Base-by-base conservation (phyloP, 2,329 filamentous ascomycete genomes). In the Pseudogymnoascus sp. region DNA sequence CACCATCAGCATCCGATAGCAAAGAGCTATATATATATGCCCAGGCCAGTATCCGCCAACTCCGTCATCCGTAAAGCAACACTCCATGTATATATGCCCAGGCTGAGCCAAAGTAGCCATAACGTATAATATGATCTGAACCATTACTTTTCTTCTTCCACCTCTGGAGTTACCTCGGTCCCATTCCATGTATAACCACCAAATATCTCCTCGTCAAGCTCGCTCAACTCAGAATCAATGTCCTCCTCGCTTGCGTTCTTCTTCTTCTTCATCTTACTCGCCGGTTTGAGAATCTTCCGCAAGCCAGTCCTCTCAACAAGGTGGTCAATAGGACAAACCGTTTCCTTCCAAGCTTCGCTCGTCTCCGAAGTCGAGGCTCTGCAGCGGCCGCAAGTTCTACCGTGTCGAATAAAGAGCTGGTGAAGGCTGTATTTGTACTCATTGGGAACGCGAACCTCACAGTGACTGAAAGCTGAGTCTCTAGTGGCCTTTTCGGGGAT, bases 291-390 rank as follows among this genome's bases (percentile, higher is more conserved):
- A 18, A 60, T 78, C 69, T 83, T 83, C 67, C 81, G 80, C 63
- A 76, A 79, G 6, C 83, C 84, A n/a, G 77, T 81, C 61, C 84
- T 75, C 62, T 75, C 81, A 4, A 87, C 82, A 37, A 88, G 71
- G 70, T 87, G 82, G 60, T 88, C 86, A 70, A 88, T 86, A 7
- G 82, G 80, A 74, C 86, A 89, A 0, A 82, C 82, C 14, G 64
- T 61, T 8, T 84, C 76, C 3, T 85, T 78, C 87, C 88, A 91
- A 0, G 81, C 82, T 25, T 80, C 80, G 59, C 82, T 87, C 1
- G 80, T 81, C 66, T 83, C 77, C 0, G 82, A 81, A 0, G 87
- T 90, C 16, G 60, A 65, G 3, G 75, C 73, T 62, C 74, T 75
- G 68, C 82, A 84, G 49, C 78, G 75, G 33, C 71, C 72, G 63